Evolutionary conservation across 305 asterid species (phyloP), one percentile per base, ranked within the genome.

Genomic region (Solanum hybrid): DNA sequence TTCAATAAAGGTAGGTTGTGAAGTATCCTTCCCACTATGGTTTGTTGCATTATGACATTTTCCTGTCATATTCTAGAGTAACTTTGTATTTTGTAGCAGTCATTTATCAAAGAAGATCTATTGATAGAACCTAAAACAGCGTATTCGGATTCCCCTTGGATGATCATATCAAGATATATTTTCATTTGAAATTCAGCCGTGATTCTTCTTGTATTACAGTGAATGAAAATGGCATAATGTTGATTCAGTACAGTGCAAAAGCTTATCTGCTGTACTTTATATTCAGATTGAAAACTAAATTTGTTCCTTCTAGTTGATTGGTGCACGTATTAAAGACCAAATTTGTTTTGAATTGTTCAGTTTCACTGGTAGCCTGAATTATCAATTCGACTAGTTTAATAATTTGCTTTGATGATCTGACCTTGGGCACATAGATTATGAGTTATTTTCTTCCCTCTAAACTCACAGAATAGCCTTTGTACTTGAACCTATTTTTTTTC

Each of bases 1-100:
- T 92, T 97, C 99, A 89, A 97, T 97, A 89, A 97, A 97, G 99
- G 99, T 96, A 90, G 90, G 51, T 22, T 78, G 91, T 69, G 81
- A 36, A 89, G 89, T 80, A 80, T 73, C 71, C 78, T 81, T 57
- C 36, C 20, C 64, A 36, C 37, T 51, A 83, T 71, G 33, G 12
- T 37, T 80, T 46, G 75, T 84, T 14, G 42, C 87, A 51, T 31
- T 29, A 84, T 84, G 75, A 61, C 5, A 18, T 46, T 84, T 84
- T 84, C 69, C 33, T 31, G 40, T 29, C 75, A 84, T 51, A 29
- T 51, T 84, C 87, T 84, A 51, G 87, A 29, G 75, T 51, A 31
- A 10, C 64, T 83, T 57, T 85, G 46, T 85, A 85, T 31, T 85
- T 85, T 26, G 14, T 85, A 11, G 88, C 77, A 85, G 88, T 61